These are phyloP conservation scores for Diophrys appendiculata DNA, from an alignment of 73 alveolate species.

Conservation along the genomic window DNA sequence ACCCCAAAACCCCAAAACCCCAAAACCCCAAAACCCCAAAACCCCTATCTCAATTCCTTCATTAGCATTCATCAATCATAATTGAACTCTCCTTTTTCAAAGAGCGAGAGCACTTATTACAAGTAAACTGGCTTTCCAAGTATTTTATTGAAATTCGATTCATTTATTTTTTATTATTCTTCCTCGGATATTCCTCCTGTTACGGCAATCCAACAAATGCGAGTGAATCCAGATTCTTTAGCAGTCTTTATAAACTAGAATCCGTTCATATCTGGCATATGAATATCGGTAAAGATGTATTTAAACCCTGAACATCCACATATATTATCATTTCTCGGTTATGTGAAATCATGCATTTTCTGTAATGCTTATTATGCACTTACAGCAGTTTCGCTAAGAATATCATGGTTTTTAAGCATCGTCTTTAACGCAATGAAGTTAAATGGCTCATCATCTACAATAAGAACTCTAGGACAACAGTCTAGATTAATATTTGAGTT, in stretches of 20 bases:
- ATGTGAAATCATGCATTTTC: not conserved
- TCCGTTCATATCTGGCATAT: not conserved
- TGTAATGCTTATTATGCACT: not conserved
- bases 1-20: too few relatives aligned
- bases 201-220: not conserved
- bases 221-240: not conserved
- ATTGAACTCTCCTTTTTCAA: too few relatives aligned
- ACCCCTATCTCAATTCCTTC: too few relatives aligned
- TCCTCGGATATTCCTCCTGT: not conserved
- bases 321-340: not conserved
- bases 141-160: too few relatives aligned
- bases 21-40: too few relatives aligned
- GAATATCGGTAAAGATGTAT: not conserved
- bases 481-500: not conserved
- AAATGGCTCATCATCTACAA: slow-evolving; percentile 47
- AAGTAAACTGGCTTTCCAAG: too few relatives aligned
- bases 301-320: not conserved
- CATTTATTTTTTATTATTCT: too few relatives aligned
- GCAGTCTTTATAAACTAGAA: not conserved
- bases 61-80: too few relatives aligned
- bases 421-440: slow-evolving; percentile 14
- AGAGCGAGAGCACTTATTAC: too few relatives aligned
- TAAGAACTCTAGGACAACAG: slow-evolving; percentile 27
- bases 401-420: not conserved
- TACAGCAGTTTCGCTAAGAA: not conserved